These are phyloP conservation scores for Annulohypoxylon bovei DNA, from an alignment of 495 filamentous ascomycete genomes.

Conservation along the genomic window DNA sequence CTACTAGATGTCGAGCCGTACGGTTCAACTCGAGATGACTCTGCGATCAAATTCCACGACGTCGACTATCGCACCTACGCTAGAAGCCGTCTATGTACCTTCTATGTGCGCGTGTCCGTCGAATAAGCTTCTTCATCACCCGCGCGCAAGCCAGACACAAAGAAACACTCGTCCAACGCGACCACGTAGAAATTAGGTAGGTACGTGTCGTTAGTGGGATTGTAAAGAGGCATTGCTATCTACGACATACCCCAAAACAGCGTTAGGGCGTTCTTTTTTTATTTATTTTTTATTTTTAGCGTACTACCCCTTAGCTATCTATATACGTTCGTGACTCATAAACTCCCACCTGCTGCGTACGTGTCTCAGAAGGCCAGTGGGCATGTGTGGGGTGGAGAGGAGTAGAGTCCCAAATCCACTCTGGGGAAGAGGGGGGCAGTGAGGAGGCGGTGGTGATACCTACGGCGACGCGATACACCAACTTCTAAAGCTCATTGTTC, in stretches of 20 bases:
- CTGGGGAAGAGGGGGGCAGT: conserved; percentile 23
- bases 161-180: conserved; percentile 5
- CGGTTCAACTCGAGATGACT: not conserved
- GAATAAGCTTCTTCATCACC: conserved; percentile 37
- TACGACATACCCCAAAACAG: not conserved
- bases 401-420: conserved; percentile 12
- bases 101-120: conserved; percentile 8
- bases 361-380: not conserved
- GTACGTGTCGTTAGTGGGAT: not conserved
- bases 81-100: not conserved
- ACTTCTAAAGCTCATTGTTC: not conserved
- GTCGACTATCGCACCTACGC: not conserved
- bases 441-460: conserved; percentile 14
- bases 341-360: not conserved
- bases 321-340: not conserved
- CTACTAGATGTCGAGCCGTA: not conserved
- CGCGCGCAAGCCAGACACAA: conserved; percentile 23
- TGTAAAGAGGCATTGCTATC: not conserved
- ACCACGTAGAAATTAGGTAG: conserved; percentile 12
- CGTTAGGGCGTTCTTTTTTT: not conserved
- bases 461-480: not conserved
- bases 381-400: conserved; percentile 1
- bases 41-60: not conserved
- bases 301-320: not conserved
- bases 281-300: too few species aligned